A percentile compares a stretch with the other conserved stretches of the same genome.
Evolutionary conservation across 768 basidiomycete genomes (phyloP).

Genomic region (Serpula lacrymans): DNA sequence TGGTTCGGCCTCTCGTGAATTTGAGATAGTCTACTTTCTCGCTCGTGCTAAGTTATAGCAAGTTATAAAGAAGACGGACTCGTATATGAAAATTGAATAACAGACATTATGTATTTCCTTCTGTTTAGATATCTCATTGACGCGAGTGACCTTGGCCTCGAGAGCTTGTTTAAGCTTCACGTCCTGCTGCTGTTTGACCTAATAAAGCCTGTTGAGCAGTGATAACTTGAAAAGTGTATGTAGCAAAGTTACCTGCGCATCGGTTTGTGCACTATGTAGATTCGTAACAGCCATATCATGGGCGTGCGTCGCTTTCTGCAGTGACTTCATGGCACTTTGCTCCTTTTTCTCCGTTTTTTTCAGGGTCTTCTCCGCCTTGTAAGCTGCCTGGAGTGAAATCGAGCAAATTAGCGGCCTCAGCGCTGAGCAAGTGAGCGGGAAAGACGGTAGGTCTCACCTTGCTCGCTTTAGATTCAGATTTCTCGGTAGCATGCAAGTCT

Average conservation of each 20-base stretch:
- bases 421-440: too few species aligned
- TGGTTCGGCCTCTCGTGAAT: constrained; percentile 6
- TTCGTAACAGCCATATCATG: constrained; percentile 48
- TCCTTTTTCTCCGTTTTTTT: constrained; percentile 51
- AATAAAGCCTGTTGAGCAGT: neutral
- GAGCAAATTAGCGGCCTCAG: too few species aligned
- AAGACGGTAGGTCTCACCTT: constrained; percentile 36
- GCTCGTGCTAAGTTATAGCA: constrained; percentile 13
- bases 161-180: constrained; percentile 14
- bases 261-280: constrained; percentile 39
- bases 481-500: constrained; percentile 51
- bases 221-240: neutral
- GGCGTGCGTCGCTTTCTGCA: constrained; percentile 50
- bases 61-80: neutral
- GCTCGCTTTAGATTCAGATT: constrained; percentile 46
- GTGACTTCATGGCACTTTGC: constrained; percentile 43
- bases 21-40: constrained; percentile 12
- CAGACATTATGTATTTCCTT: constrained; percentile 23
- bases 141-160: constrained; percentile 14
- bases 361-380: constrained; percentile 45
- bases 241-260: constrained; percentile 36
- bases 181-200: constrained; percentile 25
- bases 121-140: constrained; percentile 16
- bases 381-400: constrained; percentile 29
- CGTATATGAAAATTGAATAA: neutral